Evolutionary conservation across 169 alveolate genomes (phyloP), one percentile per base, ranked within the genome.

Genomic region (Cryptosporidium parvum): DNA sequence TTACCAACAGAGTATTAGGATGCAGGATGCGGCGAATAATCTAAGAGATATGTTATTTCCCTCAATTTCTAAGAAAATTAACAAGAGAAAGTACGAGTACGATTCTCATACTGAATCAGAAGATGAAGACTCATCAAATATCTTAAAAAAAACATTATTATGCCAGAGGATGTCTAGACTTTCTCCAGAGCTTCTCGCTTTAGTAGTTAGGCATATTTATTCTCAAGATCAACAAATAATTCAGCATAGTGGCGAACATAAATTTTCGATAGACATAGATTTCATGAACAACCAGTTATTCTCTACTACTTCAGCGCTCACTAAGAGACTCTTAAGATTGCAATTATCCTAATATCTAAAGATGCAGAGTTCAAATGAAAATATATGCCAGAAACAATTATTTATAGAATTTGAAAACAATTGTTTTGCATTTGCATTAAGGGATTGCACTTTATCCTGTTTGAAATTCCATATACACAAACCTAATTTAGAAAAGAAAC

Each of bases 131-230:
- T 16, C 45, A 21, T 5, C 23, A 16, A 39, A 31, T 4, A 39
- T 37, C 7, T 65, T 23, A n/a, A 80, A 35, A 42, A 59, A 67
- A 29, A 12, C 67, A 44, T 4, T 62, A 8, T 31, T 80, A 1
- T 80, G 89, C 35, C 75, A 62, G 48, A 80, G 89, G 31, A 67
- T 80, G 14, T 80, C 89, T 18, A 80, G 62, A n/a, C 75, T 80
- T 42, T 62, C 89, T 42, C 80, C 89, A 23, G 89, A 80, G 29
- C 75, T 80, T 21, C 61, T 80, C 21, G 80, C 89, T 44, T 35
- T 80, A n/a, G 89, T 65, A 16, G 65, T 80, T 18, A 59, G 68
- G 31, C 75, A 62, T 48, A 80, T 80, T 10, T 80, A 80, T 80
- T 62, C 89, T 1, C 75, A 80, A 80, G 73, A 65, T 7, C 89